Conservation (phyloP, 2,329 filamentous ascomycete genomes). For the Aspergillus novofumigatus region DNA sequence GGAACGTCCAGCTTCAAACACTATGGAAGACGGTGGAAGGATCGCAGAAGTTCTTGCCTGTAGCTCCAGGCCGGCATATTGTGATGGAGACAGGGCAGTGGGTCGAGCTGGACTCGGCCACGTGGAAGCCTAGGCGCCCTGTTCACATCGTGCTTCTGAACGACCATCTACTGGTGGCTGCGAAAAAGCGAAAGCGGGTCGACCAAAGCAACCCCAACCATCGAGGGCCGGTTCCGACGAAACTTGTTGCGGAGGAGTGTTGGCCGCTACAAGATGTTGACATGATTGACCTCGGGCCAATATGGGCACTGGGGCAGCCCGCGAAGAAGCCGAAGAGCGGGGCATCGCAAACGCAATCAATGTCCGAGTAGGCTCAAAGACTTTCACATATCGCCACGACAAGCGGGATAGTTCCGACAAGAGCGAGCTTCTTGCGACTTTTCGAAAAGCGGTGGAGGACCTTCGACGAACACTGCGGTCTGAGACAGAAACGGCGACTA, state of each 20-base stretch:
- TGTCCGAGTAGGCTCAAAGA: conserved; percentile 82
- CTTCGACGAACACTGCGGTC: conserved; percentile 79
- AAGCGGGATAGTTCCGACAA: conserved; percentile 77
- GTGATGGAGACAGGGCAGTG: conserved; percentile 88
- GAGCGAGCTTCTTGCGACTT: conserved; percentile 74
- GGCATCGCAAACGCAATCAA: conserved; percentile 79
- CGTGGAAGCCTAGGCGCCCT: conserved; percentile 85
- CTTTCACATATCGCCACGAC: conserved; percentile 90
- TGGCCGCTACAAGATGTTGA: conserved; percentile 93
- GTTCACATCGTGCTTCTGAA: conserved; percentile 92
- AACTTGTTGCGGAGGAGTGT: conserved; percentile 88
- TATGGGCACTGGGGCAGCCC: conserved; percentile 33
- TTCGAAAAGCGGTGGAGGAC: conserved; percentile 89
- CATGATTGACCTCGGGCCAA: conserved; percentile 75
- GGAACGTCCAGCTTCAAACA: conserved; percentile 66
- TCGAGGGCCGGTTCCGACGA: conserved; percentile 51
- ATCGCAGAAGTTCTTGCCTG: conserved; percentile 93
- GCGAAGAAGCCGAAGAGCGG: conserved; percentile 50
- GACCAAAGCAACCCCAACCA: conserved; percentile 55
- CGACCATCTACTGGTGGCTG: conserved; percentile 87
- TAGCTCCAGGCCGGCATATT: conserved; percentile 85
- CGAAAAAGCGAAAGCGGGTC: conserved; percentile 84
- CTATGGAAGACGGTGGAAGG: conserved; percentile 97
- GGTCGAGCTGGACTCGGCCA: conserved; percentile 96
- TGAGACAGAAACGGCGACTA: conserved; percentile 82